Conservation (phyloP, 495 filamentous ascomycete genomes). For the Niebla homalea region DNA sequence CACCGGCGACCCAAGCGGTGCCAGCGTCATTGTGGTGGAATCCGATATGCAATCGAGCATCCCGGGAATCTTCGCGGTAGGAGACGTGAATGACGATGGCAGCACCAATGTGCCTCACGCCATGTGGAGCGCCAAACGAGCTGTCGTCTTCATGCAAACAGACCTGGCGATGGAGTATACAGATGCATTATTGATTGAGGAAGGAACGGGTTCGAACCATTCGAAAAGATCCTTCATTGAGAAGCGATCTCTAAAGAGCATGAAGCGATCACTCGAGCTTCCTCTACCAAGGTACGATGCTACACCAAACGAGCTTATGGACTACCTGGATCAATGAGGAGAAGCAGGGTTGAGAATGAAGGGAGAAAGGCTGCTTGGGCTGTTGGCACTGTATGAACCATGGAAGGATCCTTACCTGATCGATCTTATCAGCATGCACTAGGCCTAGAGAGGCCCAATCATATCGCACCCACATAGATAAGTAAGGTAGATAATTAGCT, state of each 20-base stretch:
- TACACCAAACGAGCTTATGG: neutral
- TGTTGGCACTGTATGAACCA: no score
- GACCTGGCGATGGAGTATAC: neutral
- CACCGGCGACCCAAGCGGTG: conserved; percentile 24
- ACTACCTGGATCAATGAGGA: neutral
- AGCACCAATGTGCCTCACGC: conserved; percentile 48
- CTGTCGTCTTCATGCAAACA: conserved; percentile 39
- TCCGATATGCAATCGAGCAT: conserved; percentile 34
- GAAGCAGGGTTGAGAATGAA: no score
- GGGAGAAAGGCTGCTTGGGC: neutral
- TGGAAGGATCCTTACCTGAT: no score
- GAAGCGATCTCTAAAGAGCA: neutral
- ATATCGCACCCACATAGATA: no score
- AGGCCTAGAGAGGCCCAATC: no score
- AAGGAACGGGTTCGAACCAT: neutral
- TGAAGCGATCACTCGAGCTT: neutral
- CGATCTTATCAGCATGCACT: no score
- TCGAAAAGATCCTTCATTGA: neutral
- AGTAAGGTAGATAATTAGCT: no score
- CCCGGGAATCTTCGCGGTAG: conserved; percentile 39
- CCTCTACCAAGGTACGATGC: neutral
- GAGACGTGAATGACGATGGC: conserved; percentile 43
- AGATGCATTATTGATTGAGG: neutral
- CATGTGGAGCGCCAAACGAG: conserved; percentile 42
- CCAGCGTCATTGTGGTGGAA: conserved; percentile 25